Evolutionary conservation across 2,329 filamentous ascomycete genomes (phyloP), one percentile per base, ranked within the genome.

Genomic region (Elsinoe arachidis): DNA sequence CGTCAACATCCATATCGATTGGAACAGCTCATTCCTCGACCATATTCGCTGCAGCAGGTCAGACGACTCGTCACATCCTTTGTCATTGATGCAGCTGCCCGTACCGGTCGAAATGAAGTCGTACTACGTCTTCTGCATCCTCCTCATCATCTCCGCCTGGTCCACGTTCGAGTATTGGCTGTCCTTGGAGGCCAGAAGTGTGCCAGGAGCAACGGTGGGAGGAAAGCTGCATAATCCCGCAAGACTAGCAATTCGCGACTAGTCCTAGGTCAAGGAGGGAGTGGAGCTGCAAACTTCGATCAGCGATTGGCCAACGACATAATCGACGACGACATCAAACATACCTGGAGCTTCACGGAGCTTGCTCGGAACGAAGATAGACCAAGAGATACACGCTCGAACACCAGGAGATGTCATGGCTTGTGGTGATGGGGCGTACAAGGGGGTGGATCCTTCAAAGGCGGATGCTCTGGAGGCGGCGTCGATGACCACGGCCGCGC

Each of bases 1-100:
- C 67, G 46, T 47, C 60, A 46, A 54, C 57, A 49, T 63, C 64
- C 37, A 63, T 60, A 14, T 60, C 58, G 21, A 69, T 69, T 38
- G 67, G 46, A 17, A 34, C 14, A 34, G 3, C 30, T 35, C 46
- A 35, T 34, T n/a, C 14, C 46, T 35, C 26, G n/a, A 34, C 33
- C 46, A 19, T 17, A 21, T 51, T 10, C 17, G 21, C 44, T 34
- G 30, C 41, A 21, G 41, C 41, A 26, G n/a, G 41, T 46, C 46
- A 35, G 46, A 35, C 34, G 9, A 19, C 17, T 17, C 41, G n/a
- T 46, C 41, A 46, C 41, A 26, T 46, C n/a, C 41, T 46, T 46
- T 30, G 41, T 46, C 41, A 46, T 46, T 5, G 19, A 9, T n/a
- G 41, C 26, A 46, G 21, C 21, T 46, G 41, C 9, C 19, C 21